phyloP scores from a whole-genome alignment of 2,329 filamentous ascomycete genomes.

The Plenodomus biglobosus region DNA sequence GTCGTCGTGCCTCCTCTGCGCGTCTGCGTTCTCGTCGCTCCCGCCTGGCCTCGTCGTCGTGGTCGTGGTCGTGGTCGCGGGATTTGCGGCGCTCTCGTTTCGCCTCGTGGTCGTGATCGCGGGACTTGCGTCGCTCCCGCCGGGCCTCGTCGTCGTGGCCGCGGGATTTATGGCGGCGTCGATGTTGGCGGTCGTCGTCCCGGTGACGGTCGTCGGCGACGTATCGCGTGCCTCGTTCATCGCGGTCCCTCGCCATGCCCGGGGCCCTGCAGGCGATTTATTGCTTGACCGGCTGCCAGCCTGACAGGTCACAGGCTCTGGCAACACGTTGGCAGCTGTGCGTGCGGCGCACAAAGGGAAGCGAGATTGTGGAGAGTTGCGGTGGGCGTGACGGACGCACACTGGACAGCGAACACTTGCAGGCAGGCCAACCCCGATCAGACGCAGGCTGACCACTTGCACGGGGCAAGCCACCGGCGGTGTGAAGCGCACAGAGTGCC shows the following conservation, averaged over 20 bases:
- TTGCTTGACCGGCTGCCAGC: conserved; percentile 28
- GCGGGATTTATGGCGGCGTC: conserved; percentile 30
- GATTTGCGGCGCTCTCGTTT: conserved; percentile 36
- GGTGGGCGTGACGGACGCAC: conserved; percentile 33
- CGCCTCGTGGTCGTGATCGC: conserved; percentile 33
- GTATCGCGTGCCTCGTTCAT: conserved; percentile 36
- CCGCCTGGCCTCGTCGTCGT: conserved; percentile 31
- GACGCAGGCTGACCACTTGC: conserved; percentile 27
- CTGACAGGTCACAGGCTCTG: conserved; percentile 33
- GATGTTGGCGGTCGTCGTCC: conserved; percentile 28
- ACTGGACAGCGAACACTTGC: conserved; percentile 37
- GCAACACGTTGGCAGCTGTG: conserved; percentile 36
- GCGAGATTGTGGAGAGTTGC: conserved; percentile 28
- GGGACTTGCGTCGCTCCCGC: conserved; percentile 37
- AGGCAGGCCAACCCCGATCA: conserved; percentile 26
- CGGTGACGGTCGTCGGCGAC: conserved; percentile 22
- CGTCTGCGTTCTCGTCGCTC: conserved; percentile 38
- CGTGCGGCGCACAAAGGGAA: conserved; percentile 29
- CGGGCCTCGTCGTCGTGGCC: conserved; percentile 29
- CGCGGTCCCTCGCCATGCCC: conserved; percentile 41
- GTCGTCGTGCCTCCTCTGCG: conserved; percentile 30
- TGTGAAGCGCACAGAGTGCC: conserved; percentile 29
- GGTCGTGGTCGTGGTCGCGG: conserved; percentile 45
- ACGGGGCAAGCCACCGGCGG: conserved; percentile 36
- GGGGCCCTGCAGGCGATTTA: conserved; percentile 30